Evolutionary conservation across 2,329 filamentous ascomycete species (phyloP).

Genomic region (Pestalotiopsis sp.): DNA sequence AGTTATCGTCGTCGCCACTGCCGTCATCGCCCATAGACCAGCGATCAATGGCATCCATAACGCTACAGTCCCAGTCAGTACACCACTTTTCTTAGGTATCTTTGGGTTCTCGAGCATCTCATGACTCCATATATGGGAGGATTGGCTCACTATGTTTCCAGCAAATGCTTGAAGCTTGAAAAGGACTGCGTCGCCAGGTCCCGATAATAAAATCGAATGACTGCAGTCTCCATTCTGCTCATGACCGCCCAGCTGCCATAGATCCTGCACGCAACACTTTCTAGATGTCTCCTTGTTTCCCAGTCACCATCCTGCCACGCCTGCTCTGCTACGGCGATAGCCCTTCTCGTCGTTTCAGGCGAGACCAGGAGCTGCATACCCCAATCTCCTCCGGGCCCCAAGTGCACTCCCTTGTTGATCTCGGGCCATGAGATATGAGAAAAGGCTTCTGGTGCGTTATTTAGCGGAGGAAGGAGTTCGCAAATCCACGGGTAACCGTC

Average conservation of each 20-base stretch:
- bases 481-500: not conserved
- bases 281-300: not conserved
- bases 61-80: not conserved
- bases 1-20: not conserved
- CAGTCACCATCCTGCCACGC: not conserved
- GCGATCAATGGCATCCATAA: not conserved
- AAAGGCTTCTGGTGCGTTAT: not conserved
- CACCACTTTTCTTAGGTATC: not conserved
- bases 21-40: not conserved
- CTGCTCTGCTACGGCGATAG: not conserved
- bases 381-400: not conserved
- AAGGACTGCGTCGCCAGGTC: not conserved
- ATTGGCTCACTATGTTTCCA: not conserved
- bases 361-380: not conserved
- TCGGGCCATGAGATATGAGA: not conserved
- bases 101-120: not conserved
- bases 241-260: not conserved
- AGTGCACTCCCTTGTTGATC: not conserved
- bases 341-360: not conserved
- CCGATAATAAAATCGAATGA: not conserved
- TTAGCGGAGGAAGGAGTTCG: not conserved
- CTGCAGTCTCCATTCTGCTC: not conserved
- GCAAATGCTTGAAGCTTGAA: not conserved
- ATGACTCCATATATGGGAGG: not conserved
- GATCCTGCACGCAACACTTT: not conserved